Conservation (phyloP, 345 rosid species). For the Cardamine occulta region DNA sequence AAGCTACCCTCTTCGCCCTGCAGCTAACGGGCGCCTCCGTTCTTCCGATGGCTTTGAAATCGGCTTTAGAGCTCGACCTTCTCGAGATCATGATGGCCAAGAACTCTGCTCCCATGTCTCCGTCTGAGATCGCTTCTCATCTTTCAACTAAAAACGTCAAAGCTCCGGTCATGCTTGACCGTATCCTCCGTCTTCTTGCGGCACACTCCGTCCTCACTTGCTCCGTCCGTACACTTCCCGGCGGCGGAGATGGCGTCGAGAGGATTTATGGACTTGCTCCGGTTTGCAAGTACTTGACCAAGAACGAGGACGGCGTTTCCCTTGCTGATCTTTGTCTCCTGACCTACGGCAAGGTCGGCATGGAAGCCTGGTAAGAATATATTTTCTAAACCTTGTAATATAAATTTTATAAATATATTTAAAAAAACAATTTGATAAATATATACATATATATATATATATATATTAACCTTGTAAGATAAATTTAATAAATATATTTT, state of each 20-base stretch:
- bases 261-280: slow-evolving; percentile 71
- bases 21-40: slow-evolving; percentile 70
- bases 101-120: slow-evolving; percentile 56
- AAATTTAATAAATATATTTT: no score
- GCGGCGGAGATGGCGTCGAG: slow-evolving; percentile 47
- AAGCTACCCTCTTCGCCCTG: slow-evolving; percentile 69
- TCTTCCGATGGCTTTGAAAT: slow-evolving; percentile 77
- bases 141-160: slow-evolving; percentile 73
- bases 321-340: slow-evolving; percentile 63
- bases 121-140: slow-evolving; percentile 63
- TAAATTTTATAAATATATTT: no score
- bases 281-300: slow-evolving; percentile 76
- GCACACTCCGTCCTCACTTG: slow-evolving; percentile 64
- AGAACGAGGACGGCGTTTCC: slow-evolving; percentile 76
- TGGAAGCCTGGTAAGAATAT: slow-evolving; percentile 78
- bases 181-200: slow-evolving; percentile 70
- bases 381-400: no score
- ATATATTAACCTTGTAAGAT: no score
- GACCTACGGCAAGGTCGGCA: slow-evolving; percentile 82
- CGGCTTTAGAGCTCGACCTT: slow-evolving; percentile 83
- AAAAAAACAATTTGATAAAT: no score
- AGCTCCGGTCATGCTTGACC: slow-evolving; percentile 72
- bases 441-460: no score
- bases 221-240: slow-evolving; percentile 46
- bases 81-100: slow-evolving; percentile 80